Evolutionary conservation across 2,329 filamentous ascomycete genomes (phyloP).

Genomic region (Exserohilum rostratum): DNA sequence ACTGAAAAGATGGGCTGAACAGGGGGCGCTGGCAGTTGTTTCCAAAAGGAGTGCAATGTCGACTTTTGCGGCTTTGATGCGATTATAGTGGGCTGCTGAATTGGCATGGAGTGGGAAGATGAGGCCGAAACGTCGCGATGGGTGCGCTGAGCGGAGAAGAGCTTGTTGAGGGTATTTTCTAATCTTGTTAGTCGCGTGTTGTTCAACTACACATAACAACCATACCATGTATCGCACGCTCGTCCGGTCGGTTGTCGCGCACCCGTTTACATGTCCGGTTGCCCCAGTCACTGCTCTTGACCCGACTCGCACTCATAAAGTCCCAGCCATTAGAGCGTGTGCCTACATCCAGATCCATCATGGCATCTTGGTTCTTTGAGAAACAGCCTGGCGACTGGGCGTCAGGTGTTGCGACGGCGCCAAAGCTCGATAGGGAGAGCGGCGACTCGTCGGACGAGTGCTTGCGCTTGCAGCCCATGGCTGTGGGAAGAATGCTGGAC

Average conservation of each 20-base stretch:
- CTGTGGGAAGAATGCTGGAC: not conserved
- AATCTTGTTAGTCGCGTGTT: not conserved
- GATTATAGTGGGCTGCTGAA: constrained; percentile 10
- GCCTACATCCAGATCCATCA: constrained; percentile 36
- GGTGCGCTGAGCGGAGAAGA: constrained; percentile 53
- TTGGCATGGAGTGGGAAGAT: constrained; percentile 26
- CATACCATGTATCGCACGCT: constrained; percentile 61
- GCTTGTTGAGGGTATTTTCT: constrained; percentile 55
- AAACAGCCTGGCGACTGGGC: constrained; percentile 36
- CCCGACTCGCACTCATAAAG: constrained; percentile 32
- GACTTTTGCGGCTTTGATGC: constrained; percentile 47
- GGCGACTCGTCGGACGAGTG: constrained; percentile 57
- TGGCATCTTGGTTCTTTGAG: constrained; percentile 22
- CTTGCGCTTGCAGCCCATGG: constrained; percentile 65
- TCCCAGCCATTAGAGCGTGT: constrained; percentile 30
- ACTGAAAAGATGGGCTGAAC: constrained; percentile 27
- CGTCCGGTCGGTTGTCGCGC: constrained; percentile 63
- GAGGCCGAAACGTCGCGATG: constrained; percentile 40
- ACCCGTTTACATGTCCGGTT: constrained; percentile 65
- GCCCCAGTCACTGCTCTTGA: constrained; percentile 53
- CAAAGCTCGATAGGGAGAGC: constrained; percentile 50
- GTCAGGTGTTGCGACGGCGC: constrained; percentile 38
- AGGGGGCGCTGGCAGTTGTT: constrained; percentile 43
- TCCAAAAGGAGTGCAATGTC: constrained; percentile 57
- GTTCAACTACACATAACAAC: too few relatives aligned